Base-by-base conservation (phyloP, 1,284 basidiomycete species). In the Sutorius eximius region DNA sequence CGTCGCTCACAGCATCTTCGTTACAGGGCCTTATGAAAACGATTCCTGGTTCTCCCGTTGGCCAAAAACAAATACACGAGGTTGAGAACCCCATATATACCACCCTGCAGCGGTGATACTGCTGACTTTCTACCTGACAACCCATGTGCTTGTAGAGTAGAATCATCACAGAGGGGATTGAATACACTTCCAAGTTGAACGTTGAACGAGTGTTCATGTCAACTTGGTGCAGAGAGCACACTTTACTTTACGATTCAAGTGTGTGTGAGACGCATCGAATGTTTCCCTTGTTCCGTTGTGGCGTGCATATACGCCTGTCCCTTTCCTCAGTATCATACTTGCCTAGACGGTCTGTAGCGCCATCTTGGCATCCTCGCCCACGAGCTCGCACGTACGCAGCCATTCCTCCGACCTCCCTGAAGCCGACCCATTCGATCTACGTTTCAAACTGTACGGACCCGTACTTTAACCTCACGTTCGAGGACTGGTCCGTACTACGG, bases 401-500 rank as follows among this genome's bases (percentile, higher is more conserved):
- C 9, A 20, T 55, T 37, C 63, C 58, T 18, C 30, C 48, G n/a
- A 70, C 67, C 5, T 53, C 54, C 9, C 18, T 68, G 47, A 69
- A 51, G 41, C 73, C 77, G 10, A 59, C 72, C 13, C 77, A 81
- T 62, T 80, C 83, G 2, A 82, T 95, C 41, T 96, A 92, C 70
- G 75, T 96, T 16, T 98, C 95, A 0, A 78, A 78, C 18, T 94
- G 93, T 13, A 83, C 82, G 1, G 82, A 95, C 66, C 93, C 95
- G 1, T 93, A 89, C 73, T 97, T 98, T 75, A 98, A 99, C 71
- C 82, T 99, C 32, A 86, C 91, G 0, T 83, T 93, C 50, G 96
- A 99, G 71, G 95, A 98, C 71, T 95, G 93, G 94, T 94, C 37
- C 57, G 84, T 22, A 41, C 36, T 49, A 61, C 36, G 30, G 49